Base-by-base conservation (phyloP, 129 eudicot genomes). In the Saposhnikovia divaricata region DNA sequence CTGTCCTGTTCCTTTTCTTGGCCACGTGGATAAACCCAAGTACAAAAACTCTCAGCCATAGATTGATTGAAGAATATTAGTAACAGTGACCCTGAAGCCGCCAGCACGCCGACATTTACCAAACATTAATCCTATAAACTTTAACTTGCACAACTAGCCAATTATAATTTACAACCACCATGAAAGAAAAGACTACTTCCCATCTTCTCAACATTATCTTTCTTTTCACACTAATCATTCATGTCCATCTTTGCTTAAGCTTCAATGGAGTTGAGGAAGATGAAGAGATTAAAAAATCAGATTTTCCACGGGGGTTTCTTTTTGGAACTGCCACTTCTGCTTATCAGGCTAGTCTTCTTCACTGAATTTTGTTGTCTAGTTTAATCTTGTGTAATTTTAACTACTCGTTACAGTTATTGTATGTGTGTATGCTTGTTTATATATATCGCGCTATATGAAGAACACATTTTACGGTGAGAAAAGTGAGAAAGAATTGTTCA, bases 261-360 rank as follows among this genome's bases (percentile, higher is more conserved):
- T n/a, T 31, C 25, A 14, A 75, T 68, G 83, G 81, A 63, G 57
- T 80, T 47, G 83, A 81, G 28, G 74, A 75, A 15, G 16, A 69
- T 46, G 71, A 76, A 73, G 75, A 51, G 6, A 70, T 85, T 59
- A 63, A 71, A 68, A 85, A 89, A 85, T 87, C 93, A 59, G 87
- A 88, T 77, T 94, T 94, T 38, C 92, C 98, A 61, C 42, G 79
- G 74, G 93, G 87, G 72, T 94, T 94, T 84, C 77, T 90, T 77
- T 94, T 91, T 78, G 97, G 98, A 84, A 86, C 91, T 57, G 88
- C 93, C 47, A 94, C 98, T 82, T 91, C 98, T 61, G 89, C 98
- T 23, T 94, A 94, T 78, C 97, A 94, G 82, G 98, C 88, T 65
- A 4, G 72, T 65, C 19, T 65, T 28, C 19, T 28, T 57, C 66